Base-by-base conservation (phyloP, 2,329 filamentous ascomycete genomes). In the Tolypocladium tundrense region DNA sequence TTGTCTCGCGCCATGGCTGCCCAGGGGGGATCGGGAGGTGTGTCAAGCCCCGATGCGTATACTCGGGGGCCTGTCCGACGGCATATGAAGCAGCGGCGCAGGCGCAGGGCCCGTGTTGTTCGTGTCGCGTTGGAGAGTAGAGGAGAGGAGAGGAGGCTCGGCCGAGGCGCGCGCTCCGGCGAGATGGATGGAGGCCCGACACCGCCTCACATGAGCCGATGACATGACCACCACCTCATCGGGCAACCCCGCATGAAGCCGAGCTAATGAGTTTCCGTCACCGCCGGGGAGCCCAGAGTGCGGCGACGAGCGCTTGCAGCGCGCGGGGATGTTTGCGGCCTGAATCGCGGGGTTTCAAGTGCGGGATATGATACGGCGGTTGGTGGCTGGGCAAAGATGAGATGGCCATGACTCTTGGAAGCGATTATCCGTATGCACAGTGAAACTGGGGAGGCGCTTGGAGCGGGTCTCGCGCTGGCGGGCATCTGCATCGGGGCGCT, bases 1-100 rank as follows among this genome's bases (percentile, higher is more conserved):
- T 69, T 73, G 56, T 59, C 58, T 11, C 55, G 55, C 21, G 58
- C 39, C 58, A 59, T 59, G 52, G 52, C 52, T 37, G 13, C 31
- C 19, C 14, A 6, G 45, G 13, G 24, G 10, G 24, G 10, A 11
- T 4, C 43, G 31, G 6, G 8, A 8, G 31, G 7, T 8, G 31
- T n/a, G 27, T 1, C 31, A 35, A 13, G 16, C 27, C 19, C 19
- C 31, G 48, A 19, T 37, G 48, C 48, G 48, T 52, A 37, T 35
- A 14, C 31, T 11, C 1, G 19, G 31, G 8, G 14, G 48, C 1
- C 31, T 14, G 31, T 52, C 48, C 4, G 48, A 21, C 21, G 48
- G 48, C 31, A 35, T 35, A 51, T 35, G 31, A 51, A 51, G 48
- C 21, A n/a, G 10, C 10, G n/a, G 33, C 10, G 6, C 2, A 19